Conservation (phyloP, 2,329 filamentous ascomycete genomes). For the Alternaria burnsii region DNA sequence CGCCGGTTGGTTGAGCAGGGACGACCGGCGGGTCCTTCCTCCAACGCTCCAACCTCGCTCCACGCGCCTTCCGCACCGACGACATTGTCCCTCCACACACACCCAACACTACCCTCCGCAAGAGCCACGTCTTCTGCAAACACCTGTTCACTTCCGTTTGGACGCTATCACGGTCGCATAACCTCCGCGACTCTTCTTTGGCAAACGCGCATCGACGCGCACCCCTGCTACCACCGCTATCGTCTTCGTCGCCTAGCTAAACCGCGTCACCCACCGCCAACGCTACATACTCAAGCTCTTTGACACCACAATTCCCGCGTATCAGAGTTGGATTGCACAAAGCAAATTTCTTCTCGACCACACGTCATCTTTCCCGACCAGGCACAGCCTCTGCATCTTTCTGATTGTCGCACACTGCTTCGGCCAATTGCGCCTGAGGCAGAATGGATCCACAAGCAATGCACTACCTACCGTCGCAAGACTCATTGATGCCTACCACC, state of each 20-base stretch:
- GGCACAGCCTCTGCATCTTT: conserved; percentile 17
- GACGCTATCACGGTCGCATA: conserved; percentile 16
- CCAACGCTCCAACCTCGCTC: conserved; percentile 21
- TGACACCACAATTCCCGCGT: conserved; percentile 5
- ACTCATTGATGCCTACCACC: conserved; percentile 44
- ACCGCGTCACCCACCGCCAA: conserved; percentile 15
- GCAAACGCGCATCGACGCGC: conserved; percentile 31
- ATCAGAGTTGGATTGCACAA: conserved; percentile 17
- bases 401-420: conserved; percentile 39
- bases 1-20: conserved; percentile 9
- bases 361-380: conserved; percentile 1
- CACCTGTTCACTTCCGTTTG: not conserved
- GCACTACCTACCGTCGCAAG: conserved; percentile 37
- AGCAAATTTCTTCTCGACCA: conserved; percentile 11
- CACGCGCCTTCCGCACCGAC: conserved; percentile 14
- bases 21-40: conserved; percentile 14
- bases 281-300: conserved; percentile 3
- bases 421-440: conserved; percentile 32
- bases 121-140: conserved; percentile 9
- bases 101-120: conserved; percentile 4
- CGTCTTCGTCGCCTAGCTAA: conserved; percentile 14
- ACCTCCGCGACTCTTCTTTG: conserved; percentile 24
- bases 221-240: conserved; percentile 24
- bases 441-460: conserved; percentile 42
- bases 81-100: conserved; percentile 13